phyloP scores from a whole-genome alignment of 192 early-diverging fungal genomes.

The Polychytrium aggregatum region DNA sequence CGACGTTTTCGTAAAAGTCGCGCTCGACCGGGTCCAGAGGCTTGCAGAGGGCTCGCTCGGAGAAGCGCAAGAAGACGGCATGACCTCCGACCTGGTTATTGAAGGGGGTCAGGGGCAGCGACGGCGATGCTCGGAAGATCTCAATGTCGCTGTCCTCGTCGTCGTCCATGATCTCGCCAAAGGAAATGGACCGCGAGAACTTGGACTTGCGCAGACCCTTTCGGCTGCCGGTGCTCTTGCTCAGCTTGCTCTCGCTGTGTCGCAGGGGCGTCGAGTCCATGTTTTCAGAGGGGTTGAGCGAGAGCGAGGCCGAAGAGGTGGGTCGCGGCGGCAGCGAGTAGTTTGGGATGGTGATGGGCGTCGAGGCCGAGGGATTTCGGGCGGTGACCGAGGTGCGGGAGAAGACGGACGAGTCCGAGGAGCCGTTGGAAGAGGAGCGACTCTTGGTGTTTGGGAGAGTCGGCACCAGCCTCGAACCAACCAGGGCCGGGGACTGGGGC shows the following conservation, averaged over 20 bases:
- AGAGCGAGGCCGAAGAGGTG: too few species aligned
- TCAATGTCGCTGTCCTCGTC: slow-evolving; percentile 13
- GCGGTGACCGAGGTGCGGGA: too few species aligned
- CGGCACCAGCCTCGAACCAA: too few species aligned
- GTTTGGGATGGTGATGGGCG: too few species aligned
- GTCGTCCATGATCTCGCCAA: slow-evolving; percentile 17
- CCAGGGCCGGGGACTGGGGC: too few species aligned
- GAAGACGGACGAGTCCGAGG: too few species aligned
- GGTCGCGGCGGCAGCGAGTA: too few species aligned
- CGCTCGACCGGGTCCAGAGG: slow-evolving; percentile 75
- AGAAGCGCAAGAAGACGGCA: slow-evolving; percentile 88
- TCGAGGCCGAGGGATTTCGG: too few species aligned
- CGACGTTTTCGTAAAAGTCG: slow-evolving; percentile 82
- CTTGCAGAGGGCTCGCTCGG: slow-evolving; percentile 94
- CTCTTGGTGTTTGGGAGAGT: too few species aligned
- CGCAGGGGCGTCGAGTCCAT: too few species aligned
- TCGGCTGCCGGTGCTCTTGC: slow-evolving; percentile 6
- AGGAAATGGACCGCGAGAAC: slow-evolving; percentile 16
- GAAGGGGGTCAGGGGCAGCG: slow-evolving; percentile 38
- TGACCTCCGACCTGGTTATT: slow-evolving; percentile 78
- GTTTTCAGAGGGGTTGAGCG: too few species aligned
- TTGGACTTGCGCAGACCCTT: neutral
- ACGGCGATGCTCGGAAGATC: slow-evolving; percentile 9
- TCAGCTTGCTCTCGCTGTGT: slow-evolving; percentile 9
- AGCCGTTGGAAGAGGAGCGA: too few species aligned